Percentiles rank a stretch among this genome's conserved stretches.
These are phyloP conservation scores for Pyracantha coccinea DNA, from an alignment of 331 rosid genomes.

Conservation along the genomic window DNA sequence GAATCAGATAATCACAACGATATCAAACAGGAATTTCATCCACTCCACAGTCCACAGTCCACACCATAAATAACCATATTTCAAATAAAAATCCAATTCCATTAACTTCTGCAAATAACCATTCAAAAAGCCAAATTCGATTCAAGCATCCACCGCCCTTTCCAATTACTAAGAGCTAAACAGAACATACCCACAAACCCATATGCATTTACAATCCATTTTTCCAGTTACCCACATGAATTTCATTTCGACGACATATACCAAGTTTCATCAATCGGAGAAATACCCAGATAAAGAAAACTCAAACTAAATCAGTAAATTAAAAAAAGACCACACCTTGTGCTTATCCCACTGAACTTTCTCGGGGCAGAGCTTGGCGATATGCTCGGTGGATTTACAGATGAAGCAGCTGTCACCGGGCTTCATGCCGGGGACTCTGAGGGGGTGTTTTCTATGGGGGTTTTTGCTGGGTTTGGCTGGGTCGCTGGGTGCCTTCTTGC, in stretches of 20 bases:
- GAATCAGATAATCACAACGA: neutral
- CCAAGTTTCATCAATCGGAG: neutral
- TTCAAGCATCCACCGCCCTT: neutral
- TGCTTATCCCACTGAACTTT: conserved; percentile 77
- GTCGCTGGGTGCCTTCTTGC: conserved; percentile 27
- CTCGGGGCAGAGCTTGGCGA: conserved; percentile 70
- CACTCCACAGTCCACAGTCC: too few species aligned
- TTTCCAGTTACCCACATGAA: neutral
- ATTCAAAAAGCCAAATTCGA: neutral
- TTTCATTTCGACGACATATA: neutral
- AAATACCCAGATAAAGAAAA: neutral
- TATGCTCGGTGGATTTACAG: conserved; percentile 64
- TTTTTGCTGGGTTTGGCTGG: conserved; percentile 21
- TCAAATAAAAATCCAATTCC: neutral
- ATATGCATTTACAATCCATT: neutral
- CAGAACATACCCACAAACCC: neutral
- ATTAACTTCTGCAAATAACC: neutral
- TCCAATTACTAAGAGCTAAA: neutral
- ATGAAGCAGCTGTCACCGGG: conserved; percentile 95
- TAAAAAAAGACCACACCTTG: conserved; percentile 36
- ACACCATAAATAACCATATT: neutral
- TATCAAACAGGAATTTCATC: neutral
- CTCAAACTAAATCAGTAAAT: neutral
- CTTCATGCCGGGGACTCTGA: conserved; percentile 93
- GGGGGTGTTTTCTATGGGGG: conserved; percentile 44